A percentile compares a stretch with the other conserved stretches of the same genome.
Conservation (phyloP, 2,329 filamentous ascomycete species). For the Penicillium sp. region DNA sequence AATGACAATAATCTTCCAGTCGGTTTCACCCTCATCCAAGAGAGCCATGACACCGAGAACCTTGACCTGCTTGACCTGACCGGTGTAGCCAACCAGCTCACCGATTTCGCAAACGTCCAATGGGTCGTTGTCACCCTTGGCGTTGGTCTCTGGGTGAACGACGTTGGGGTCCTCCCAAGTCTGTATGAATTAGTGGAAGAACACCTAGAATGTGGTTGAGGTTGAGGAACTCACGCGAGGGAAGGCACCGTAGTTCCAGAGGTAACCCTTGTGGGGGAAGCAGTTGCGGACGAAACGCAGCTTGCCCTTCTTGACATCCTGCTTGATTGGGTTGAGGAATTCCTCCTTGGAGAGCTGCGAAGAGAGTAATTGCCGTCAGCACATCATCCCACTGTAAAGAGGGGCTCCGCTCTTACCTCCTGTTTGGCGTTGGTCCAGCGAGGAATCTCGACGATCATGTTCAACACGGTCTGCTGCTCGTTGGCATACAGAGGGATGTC, state of each 20-base stretch:
- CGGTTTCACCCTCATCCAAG: constrained; percentile 98
- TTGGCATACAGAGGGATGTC: constrained; percentile 98
- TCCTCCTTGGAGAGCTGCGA: constrained; percentile 97
- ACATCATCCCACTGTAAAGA: background rate
- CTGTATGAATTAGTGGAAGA: constrained; percentile 44
- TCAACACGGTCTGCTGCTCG: constrained; percentile 88
- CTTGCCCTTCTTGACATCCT: constrained; percentile 99
- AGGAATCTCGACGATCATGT: constrained; percentile 99
- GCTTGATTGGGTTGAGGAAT: constrained; percentile 97
- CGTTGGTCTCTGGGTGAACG: constrained; percentile 97
- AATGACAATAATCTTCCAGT: constrained; percentile 99
- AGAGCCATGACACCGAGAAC: constrained; percentile 98
- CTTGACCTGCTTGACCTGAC: constrained; percentile 99
- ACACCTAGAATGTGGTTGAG: background rate
- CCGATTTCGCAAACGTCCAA: constrained; percentile 99
- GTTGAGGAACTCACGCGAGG: constrained; percentile 67
- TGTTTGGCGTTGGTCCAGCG: constrained; percentile 99
- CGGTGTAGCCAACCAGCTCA: constrained; percentile 91
- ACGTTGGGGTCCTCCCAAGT: constrained; percentile 99
- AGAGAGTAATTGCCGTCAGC: background rate
- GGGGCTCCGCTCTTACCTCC: constrained; percentile 62
- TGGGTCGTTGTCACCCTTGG: constrained; percentile 98
- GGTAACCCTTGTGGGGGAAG: constrained; percentile 99
- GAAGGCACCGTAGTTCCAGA: constrained; percentile 99
- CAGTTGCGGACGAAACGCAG: constrained; percentile 99